These are phyloP conservation scores for Arabidopsis arenosa DNA, from an alignment of 345 rosid genomes.

Conservation along the genomic window DNA sequence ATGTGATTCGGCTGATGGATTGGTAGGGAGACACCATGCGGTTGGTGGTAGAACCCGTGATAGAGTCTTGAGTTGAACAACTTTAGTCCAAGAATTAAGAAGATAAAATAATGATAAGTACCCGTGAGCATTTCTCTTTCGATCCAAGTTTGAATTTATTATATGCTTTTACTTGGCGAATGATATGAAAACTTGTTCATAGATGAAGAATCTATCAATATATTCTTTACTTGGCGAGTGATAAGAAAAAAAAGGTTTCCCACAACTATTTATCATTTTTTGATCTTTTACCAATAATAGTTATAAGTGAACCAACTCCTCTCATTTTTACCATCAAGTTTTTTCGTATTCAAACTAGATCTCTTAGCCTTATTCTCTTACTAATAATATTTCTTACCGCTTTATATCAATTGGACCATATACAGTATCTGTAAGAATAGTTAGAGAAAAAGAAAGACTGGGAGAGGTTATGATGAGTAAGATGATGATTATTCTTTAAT, in stretches of 20 bases:
- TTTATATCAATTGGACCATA: conserved; percentile 9
- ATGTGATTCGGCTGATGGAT: not conserved
- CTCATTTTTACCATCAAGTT: too few species aligned
- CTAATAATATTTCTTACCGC: not conserved
- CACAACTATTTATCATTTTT: too few species aligned
- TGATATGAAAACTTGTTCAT: not conserved
- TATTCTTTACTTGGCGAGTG: too few species aligned
- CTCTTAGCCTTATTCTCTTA: not conserved
- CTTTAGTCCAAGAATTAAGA: not conserved
- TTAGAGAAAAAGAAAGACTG: conserved; percentile 6
- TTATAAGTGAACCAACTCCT: too few species aligned
- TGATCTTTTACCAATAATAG: too few species aligned
- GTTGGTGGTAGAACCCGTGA: not conserved
- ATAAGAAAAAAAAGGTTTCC: too few species aligned
- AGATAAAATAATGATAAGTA: not conserved
- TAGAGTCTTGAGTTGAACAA: too few species aligned
- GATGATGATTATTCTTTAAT: conserved; percentile 24
- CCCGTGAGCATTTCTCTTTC: not conserved
- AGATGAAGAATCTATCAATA: too few species aligned
- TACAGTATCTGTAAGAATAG: not conserved
- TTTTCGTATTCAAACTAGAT: too few species aligned
- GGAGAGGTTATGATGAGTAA: conserved; percentile 35
- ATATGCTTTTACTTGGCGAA: not conserved
- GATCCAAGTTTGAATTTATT: not conserved
- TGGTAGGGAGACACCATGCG: not conserved